Evolutionary conservation across 2,329 filamentous ascomycete species (phyloP).

Genomic region (Cercospora zeina): DNA sequence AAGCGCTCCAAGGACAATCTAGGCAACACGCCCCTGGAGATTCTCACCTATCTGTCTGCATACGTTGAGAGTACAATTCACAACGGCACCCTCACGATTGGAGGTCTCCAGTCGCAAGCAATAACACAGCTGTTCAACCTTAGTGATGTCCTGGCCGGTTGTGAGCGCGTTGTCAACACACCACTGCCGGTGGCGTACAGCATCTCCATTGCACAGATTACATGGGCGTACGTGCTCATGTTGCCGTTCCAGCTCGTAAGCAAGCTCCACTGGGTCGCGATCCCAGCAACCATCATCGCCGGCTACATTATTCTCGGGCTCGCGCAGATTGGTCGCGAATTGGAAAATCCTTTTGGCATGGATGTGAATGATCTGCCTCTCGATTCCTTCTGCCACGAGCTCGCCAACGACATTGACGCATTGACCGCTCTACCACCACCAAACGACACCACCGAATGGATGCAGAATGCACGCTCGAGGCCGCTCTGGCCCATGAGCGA

Average conservation of each 20-base stretch:
- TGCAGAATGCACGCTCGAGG: constrained; percentile 51
- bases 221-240: constrained; percentile 78
- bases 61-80: constrained; percentile 64
- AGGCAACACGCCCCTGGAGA: constrained; percentile 81
- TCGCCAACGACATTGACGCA: constrained; percentile 72
- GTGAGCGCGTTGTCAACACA: constrained; percentile 77
- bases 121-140: constrained; percentile 61
- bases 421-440: constrained; percentile 62
- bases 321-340: constrained; percentile 72
- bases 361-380: constrained; percentile 81
- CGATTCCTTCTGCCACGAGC: constrained; percentile 73
- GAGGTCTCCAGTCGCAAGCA: constrained; percentile 61
- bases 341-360: constrained; percentile 81
- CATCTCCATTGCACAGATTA: constrained; percentile 82
- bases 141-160: constrained; percentile 70
- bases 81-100: constrained; percentile 57
- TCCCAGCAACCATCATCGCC: constrained; percentile 67
- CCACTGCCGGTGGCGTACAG: constrained; percentile 80
- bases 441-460: constrained; percentile 53
- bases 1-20: constrained; percentile 72
- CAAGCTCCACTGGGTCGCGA: constrained; percentile 69
- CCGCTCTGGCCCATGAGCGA: constrained; percentile 59
- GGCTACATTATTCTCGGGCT: constrained; percentile 83
- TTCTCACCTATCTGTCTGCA: constrained; percentile 69
- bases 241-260: constrained; percentile 77